These are phyloP conservation scores for Steccherinum ochraceum DNA, from an alignment of 768 basidiomycete genomes.

Conservation along the genomic window DNA sequence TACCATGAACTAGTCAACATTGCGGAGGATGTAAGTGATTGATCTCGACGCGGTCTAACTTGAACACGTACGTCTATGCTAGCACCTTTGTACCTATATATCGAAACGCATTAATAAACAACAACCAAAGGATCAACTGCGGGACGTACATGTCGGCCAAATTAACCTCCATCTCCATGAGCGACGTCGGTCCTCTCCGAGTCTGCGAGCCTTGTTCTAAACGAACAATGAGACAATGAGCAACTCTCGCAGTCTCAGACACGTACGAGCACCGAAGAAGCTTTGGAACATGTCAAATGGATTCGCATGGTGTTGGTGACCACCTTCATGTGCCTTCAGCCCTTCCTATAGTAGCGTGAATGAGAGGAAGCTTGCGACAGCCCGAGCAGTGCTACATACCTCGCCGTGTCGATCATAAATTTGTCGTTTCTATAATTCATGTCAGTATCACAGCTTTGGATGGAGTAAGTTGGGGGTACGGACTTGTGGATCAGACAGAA, in stretches of 20 bases:
- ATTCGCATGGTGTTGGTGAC: conserved; percentile 68
- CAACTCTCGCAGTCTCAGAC: background rate
- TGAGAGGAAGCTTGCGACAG: background rate
- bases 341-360: conserved; percentile 57
- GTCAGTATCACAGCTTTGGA: background rate
- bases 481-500: conserved; percentile 83
- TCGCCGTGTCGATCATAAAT: conserved; percentile 95
- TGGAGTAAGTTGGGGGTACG: too few relatives aligned
- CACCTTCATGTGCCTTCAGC: conserved; percentile 84
- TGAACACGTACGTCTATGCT: conserved; percentile 65
- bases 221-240: background rate
- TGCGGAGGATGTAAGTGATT: background rate
- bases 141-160: conserved; percentile 71
- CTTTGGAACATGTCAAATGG: conserved; percentile 93
- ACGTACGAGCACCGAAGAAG: conserved; percentile 68
- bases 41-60: background rate
- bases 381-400: conserved; percentile 28
- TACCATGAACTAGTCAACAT: conserved; percentile 80
- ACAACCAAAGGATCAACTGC: background rate
- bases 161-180: conserved; percentile 81
- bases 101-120: conserved; percentile 1
- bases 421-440: conserved; percentile 77
- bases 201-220: conserved; percentile 46
- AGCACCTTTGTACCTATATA: conserved; percentile 69
- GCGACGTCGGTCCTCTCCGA: conserved; percentile 67